Percentiles rank a stretch among this genome's conserved stretches.
Evolutionary conservation across 2,329 filamentous ascomycete genomes (phyloP).

Genomic region (Verticillium klebahnii): DNA sequence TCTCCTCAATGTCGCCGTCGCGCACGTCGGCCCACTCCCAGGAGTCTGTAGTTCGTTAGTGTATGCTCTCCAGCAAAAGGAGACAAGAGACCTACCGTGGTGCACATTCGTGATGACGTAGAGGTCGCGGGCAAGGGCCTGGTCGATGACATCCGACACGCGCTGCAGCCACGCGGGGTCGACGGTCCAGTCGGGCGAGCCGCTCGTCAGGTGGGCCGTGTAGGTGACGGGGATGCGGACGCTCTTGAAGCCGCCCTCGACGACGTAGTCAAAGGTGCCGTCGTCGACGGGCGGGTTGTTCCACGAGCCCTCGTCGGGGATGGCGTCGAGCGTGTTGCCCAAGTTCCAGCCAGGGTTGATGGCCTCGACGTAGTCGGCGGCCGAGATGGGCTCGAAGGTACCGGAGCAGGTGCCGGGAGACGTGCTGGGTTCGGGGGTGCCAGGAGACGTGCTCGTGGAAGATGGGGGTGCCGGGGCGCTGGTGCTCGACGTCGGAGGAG

Average conservation of each 20-base stretch:
- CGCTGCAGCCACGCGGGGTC: slow-evolving; percentile 50
- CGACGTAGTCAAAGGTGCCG: slow-evolving; percentile 45
- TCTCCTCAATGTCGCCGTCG: slow-evolving; percentile 41
- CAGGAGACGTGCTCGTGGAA: not conserved
- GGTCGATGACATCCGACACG: slow-evolving; percentile 53
- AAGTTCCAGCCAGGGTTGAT: slow-evolving; percentile 57
- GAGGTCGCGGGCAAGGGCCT: slow-evolving; percentile 44
- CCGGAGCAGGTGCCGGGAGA: slow-evolving; percentile 26
- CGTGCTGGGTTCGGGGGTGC: not conserved
- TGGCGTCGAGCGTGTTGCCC: slow-evolving; percentile 50
- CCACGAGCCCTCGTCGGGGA: slow-evolving; percentile 47
- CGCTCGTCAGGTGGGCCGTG: slow-evolving; percentile 48
- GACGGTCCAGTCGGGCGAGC: slow-evolving; percentile 48
- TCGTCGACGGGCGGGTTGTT: slow-evolving; percentile 48
- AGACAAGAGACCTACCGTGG: slow-evolving; percentile 28
- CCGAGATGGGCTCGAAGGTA: slow-evolving; percentile 39
- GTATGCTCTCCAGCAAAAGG: not conserved
- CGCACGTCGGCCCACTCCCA: slow-evolving; percentile 53
- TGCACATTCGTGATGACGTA: slow-evolving; percentile 55
- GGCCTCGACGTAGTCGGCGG: slow-evolving; percentile 36
- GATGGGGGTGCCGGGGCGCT: slow-evolving; percentile 1
- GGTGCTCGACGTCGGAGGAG: not conserved
- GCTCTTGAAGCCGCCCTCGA: slow-evolving; percentile 51
- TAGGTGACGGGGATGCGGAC: slow-evolving; percentile 58
- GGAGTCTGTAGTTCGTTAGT: slow-evolving; percentile 31